These are phyloP conservation scores for Fragosphaeria purpurea DNA, from an alignment of 2,329 filamentous ascomycete genomes.

Conservation along the genomic window DNA sequence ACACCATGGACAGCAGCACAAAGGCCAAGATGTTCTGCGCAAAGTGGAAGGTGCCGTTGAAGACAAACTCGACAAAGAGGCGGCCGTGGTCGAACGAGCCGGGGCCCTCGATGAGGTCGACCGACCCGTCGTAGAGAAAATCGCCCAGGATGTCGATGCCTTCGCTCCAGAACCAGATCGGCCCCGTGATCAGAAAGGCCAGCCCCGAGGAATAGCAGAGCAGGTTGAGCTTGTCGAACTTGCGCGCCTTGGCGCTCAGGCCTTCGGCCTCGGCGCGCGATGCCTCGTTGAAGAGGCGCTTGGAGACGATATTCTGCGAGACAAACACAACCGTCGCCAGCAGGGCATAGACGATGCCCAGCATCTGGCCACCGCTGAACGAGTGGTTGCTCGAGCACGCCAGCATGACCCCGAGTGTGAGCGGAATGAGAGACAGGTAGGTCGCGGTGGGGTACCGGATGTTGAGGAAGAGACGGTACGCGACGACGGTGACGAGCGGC, in stretches of 20 bases:
- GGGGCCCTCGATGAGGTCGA: constrained; percentile 49
- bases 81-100: constrained; percentile 69
- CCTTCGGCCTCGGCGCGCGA: constrained; percentile 73
- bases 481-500: constrained; percentile 86
- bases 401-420: constrained; percentile 90
- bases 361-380: constrained; percentile 68
- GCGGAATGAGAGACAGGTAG: constrained; percentile 79
- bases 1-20: constrained; percentile 81
- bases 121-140: constrained; percentile 68
- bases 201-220: constrained; percentile 94
- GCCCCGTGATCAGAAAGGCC: constrained; percentile 77
- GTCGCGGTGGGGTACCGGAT: constrained; percentile 81
- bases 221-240: constrained; percentile 92
- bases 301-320: constrained; percentile 96
- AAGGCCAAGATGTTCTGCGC: constrained; percentile 94
- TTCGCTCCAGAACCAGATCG: constrained; percentile 90
- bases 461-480: constrained; percentile 80
- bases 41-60: constrained; percentile 96
- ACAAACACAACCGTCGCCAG: constrained; percentile 91
- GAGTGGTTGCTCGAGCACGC: constrained; percentile 76
- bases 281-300: constrained; percentile 93
- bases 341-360: constrained; percentile 84
- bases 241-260: constrained; percentile 52
- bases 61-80: constrained; percentile 73
- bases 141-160: constrained; percentile 69